These are phyloP conservation scores for Monosporascus sp. DNA, from an alignment of 2,329 filamentous ascomycete species.

Conservation along the genomic window DNA sequence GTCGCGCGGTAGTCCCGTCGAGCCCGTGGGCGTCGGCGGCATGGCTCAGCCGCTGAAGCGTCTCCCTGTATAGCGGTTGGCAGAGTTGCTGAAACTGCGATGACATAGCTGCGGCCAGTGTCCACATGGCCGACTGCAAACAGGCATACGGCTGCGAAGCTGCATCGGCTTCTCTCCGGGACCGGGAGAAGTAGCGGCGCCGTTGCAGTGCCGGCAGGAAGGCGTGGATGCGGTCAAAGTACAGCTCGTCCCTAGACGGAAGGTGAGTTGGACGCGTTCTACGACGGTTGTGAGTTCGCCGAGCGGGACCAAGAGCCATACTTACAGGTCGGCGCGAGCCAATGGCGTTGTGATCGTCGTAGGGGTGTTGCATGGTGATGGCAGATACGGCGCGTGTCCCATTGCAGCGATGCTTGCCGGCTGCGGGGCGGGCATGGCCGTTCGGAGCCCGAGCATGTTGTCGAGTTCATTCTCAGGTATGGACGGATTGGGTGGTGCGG, in stretches of 20 bases:
- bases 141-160: neutral
- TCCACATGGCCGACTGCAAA: neutral
- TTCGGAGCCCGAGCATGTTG: too few relatives aligned
- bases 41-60: neutral
- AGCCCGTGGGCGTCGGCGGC: too few relatives aligned
- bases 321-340: neutral
- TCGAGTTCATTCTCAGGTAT: too few relatives aligned
- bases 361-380: too few relatives aligned
- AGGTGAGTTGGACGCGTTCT: neutral
- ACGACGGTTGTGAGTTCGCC: neutral
- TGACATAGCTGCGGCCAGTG: neutral
- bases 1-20: neutral
- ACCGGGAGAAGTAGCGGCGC: neutral
- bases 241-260: slow-evolving; percentile 1
- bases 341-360: too few relatives aligned
- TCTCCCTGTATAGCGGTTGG: neutral
- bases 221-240: slow-evolving; percentile 3
- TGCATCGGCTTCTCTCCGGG: neutral
- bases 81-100: neutral
- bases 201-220: slow-evolving; percentile 2
- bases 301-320: neutral
- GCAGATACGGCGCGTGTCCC: too few relatives aligned
- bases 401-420: too few relatives aligned
- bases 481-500: too few relatives aligned
- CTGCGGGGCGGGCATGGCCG: too few relatives aligned